phyloP scores from a whole-genome alignment of 768 basidiomycete genomes.

The Boletales sp. region DNA sequence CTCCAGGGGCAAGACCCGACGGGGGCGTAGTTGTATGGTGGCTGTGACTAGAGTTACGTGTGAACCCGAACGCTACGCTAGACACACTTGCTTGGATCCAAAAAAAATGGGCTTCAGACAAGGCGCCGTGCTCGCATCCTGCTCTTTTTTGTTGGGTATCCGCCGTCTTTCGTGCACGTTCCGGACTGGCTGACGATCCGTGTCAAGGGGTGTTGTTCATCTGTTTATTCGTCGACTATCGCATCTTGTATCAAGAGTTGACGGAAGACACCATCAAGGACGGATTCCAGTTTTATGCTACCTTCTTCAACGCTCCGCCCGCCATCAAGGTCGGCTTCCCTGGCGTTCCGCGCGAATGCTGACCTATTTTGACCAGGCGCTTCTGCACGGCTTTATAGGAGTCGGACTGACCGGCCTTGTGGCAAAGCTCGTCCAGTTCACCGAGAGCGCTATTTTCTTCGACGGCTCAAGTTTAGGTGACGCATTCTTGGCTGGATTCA shows the following conservation, averaged over 20 bases:
- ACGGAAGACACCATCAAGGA: constrained; percentile 66
- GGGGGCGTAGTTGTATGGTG: constrained; percentile 14
- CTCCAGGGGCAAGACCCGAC: constrained; percentile 28
- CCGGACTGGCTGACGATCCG: constrained; percentile 17
- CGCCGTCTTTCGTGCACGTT: constrained; percentile 24
- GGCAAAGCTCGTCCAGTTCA: constrained; percentile 81
- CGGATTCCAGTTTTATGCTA: constrained; percentile 86
- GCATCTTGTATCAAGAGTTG: constrained; percentile 67
- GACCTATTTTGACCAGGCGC: constrained; percentile 47
- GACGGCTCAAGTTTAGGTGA: constrained; percentile 85
- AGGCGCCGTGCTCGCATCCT: constrained; percentile 82
- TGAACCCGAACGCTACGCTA: constrained; percentile 2
- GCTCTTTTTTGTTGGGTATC: constrained; percentile 84
- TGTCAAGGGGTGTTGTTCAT: constrained; percentile 74
- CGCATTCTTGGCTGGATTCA: constrained; percentile 14
- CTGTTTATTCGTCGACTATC: constrained; percentile 85
- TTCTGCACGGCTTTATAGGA: constrained; percentile 82
- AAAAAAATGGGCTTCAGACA: constrained; percentile 81
- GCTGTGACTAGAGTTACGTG: constrained; percentile 19
- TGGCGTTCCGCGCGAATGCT: neutral
- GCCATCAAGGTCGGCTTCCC: constrained; percentile 75
- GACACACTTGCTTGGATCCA: neutral
- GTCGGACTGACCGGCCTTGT: constrained; percentile 73
- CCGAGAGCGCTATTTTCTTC: constrained; percentile 92
- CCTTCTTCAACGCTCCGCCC: constrained; percentile 89